These are phyloP conservation scores for Rhodotorula taiwanensis DNA, from an alignment of 768 basidiomycete genomes.

Conservation along the genomic window DNA sequence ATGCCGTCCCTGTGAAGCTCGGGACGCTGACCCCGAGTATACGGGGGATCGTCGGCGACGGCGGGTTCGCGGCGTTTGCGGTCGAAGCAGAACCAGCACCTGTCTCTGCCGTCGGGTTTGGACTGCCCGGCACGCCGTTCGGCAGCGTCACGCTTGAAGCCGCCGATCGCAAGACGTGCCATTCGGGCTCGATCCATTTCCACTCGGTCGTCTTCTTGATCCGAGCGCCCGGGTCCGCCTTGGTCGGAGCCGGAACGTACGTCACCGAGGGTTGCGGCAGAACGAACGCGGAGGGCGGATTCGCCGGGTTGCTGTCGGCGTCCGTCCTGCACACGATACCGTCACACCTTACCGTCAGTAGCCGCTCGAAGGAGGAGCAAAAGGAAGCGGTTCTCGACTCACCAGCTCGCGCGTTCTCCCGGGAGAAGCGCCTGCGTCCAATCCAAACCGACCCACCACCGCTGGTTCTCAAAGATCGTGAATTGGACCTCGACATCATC, in stretches of 20 bases:
- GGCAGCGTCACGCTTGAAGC: conserved; percentile 15
- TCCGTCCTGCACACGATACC: conserved; percentile 43
- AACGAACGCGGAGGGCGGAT: conserved; percentile 46
- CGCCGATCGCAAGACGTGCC: conserved; percentile 44
- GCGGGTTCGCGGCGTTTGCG: not conserved
- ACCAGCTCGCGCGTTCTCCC: conserved; percentile 49
- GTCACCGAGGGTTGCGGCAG: conserved; percentile 45
- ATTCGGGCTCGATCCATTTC: conserved; percentile 50
- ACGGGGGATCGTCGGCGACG: conserved; percentile 8
- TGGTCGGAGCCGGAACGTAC: conserved; percentile 42
- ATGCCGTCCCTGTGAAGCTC: not conserved
- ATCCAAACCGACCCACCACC: conserved; percentile 50
- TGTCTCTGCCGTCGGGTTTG: not conserved
- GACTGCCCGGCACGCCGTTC: not conserved
- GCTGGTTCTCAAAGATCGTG: conserved; percentile 43
- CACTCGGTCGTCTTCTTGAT: conserved; percentile 45
- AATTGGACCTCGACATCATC: conserved; percentile 51
- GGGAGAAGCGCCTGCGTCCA: conserved; percentile 50
- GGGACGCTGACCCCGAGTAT: not conserved
- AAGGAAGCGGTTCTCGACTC: conserved; percentile 1
- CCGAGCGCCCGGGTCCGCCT: conserved; percentile 40
- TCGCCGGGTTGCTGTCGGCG: conserved; percentile 46
- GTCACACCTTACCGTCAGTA: not conserved
- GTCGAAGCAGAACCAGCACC: not conserved
- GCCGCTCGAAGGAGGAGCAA: too few relatives aligned